Evolutionary conservation across 768 basidiomycete species (phyloP).

Genomic region (Pisolithus orientalis): DNA sequence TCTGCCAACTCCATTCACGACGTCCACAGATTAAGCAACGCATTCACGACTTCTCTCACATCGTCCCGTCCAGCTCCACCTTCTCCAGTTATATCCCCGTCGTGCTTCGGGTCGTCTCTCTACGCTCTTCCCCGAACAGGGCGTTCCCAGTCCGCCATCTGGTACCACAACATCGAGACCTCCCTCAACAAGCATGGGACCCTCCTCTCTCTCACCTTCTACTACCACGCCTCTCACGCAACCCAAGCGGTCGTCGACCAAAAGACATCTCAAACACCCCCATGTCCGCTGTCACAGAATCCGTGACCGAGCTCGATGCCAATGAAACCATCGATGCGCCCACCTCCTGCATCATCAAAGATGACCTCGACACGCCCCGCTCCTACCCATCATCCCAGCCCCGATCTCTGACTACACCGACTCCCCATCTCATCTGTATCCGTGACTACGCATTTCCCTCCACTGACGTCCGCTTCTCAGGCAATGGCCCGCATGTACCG

Average conservation of each 20-base stretch:
- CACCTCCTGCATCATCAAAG: background rate
- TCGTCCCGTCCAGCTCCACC: constrained; percentile 56
- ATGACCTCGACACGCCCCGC: no score
- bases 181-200: constrained; percentile 6
- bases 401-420: no score
- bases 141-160: constrained; percentile 16
- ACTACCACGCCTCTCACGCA: constrained; percentile 5
- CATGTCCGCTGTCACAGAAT: constrained; percentile 11
- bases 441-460: constrained; percentile 44
- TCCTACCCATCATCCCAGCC: no score
- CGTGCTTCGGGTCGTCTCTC: constrained; percentile 27
- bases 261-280: constrained; percentile 5
- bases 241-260: constrained; percentile 12
- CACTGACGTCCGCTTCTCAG: constrained; percentile 38
- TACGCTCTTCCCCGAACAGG: constrained; percentile 16
- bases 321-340: background rate
- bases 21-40: constrained; percentile 15
- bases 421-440: constrained; percentile 31
- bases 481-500: constrained; percentile 36
- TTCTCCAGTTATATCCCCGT: constrained; percentile 50
- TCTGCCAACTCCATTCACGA: constrained; percentile 1
- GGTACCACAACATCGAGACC: constrained; percentile 19
- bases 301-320: no score
- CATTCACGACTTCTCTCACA: constrained; percentile 29
- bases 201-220: constrained; percentile 2